Evolutionary conservation across 2,329 filamentous ascomycete genomes (phyloP).

Genomic region (Uncinocarpus reesii): DNA sequence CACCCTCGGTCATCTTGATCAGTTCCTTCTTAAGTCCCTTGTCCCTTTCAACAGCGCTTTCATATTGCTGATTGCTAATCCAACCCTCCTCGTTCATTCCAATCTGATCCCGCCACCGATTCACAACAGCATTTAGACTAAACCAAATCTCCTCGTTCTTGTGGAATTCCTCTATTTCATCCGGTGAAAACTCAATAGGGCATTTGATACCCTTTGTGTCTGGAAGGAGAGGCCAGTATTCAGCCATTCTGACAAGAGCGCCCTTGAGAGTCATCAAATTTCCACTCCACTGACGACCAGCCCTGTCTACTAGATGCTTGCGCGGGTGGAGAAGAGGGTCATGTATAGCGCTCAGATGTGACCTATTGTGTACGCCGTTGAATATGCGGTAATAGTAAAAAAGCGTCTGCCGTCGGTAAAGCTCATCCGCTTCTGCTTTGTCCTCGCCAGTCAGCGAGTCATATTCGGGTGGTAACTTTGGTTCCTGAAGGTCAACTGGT

Average conservation of each 20-base stretch:
- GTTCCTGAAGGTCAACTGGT: constrained; percentile 6
- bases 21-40: constrained; percentile 11
- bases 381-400: constrained; percentile 13
- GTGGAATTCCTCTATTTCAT: constrained; percentile 12
- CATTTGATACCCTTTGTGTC: constrained; percentile 10
- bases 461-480: constrained; percentile 12
- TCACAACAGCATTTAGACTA: constrained; percentile 12
- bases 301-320: constrained; percentile 12
- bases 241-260: constrained; percentile 12
- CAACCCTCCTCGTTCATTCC: constrained; percentile 16
- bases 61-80: constrained; percentile 15
- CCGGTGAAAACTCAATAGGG: constrained; percentile 11
- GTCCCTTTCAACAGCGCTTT: constrained; percentile 8
- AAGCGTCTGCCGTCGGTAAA: constrained; percentile 13
- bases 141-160: constrained; percentile 15
- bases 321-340: constrained; percentile 13
- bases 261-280: constrained; percentile 11
- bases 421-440: constrained; percentile 15
- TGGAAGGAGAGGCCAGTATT: constrained; percentile 14
- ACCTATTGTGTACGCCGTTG: constrained; percentile 13
- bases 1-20: constrained; percentile 12
- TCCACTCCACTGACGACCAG: constrained; percentile 14
- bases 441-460: constrained; percentile 9
- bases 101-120: constrained; percentile 13
- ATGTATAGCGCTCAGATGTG: constrained; percentile 9